Conservation (phyloP, 2,329 filamentous ascomycete species). For the Trichoderma pleuroti region DNA sequence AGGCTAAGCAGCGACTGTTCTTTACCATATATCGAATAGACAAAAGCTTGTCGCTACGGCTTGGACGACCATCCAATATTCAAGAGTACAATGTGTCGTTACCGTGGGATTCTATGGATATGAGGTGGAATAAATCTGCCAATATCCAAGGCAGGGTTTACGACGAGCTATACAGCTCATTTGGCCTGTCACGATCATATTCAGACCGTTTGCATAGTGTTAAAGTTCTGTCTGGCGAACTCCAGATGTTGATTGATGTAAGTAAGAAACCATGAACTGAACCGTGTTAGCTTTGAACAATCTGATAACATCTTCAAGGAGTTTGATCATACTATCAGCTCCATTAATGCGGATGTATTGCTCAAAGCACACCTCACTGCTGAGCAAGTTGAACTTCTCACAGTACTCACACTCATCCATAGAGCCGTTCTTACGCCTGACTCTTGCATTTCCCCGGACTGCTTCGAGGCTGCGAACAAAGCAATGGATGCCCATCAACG, state of each 20-base stretch:
- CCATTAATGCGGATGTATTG: not conserved
- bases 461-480: not conserved
- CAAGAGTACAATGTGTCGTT: not conserved
- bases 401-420: not conserved
- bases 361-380: not conserved
- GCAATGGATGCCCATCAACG: not conserved
- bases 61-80: not conserved
- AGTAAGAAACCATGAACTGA: not conserved
- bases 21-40: not conserved
- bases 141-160: not conserved
- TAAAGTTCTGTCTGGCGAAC: not conserved
- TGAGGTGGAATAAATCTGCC: not conserved
- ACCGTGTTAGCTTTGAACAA: not conserved
- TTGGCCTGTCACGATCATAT: not conserved
- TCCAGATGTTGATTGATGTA: not conserved
- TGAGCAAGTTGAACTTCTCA: not conserved
- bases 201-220: not conserved
- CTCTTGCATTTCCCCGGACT: not conserved
- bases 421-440: not conserved
- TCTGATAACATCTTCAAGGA: not conserved
- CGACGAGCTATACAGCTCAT: not conserved
- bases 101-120: not conserved
- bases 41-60: not conserved
- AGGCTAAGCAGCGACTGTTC: not conserved
- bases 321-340: not conserved